Evolutionary conservation across 306 rosid genomes (phyloP).

Genomic region (Crataegus laevigata): DNA sequence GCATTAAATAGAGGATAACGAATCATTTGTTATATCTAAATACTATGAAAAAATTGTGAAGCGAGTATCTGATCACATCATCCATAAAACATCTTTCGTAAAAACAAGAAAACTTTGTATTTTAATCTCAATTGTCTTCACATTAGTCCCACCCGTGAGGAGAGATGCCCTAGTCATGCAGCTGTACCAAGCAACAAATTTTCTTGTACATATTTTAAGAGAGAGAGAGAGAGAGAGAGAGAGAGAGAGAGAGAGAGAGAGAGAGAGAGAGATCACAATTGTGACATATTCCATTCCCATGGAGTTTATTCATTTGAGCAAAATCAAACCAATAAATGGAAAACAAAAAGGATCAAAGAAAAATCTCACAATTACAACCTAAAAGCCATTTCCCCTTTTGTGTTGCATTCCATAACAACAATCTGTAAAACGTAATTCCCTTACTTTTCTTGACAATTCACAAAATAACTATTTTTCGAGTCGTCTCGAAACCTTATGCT

Average conservation of each 20-base stretch:
- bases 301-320: slow-evolving; percentile 33
- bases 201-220: neutral
- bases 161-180: neutral
- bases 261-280: neutral
- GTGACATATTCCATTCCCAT: slow-evolving; percentile 15
- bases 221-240: neutral
- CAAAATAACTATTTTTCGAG: slow-evolving; percentile 38
- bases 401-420: slow-evolving; percentile 29
- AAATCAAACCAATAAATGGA: slow-evolving; percentile 26
- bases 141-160: neutral
- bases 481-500: slow-evolving; percentile 34
- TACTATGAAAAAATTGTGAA: neutral
- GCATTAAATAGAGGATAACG: neutral
- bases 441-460: slow-evolving; percentile 45
- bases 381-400: slow-evolving; percentile 10
- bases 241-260: neutral
- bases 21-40: neutral
- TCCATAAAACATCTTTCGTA: accelerated
- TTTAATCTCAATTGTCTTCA: neutral
- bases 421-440: slow-evolving; percentile 25
- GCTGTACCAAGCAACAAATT: too few relatives aligned
- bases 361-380: slow-evolving; percentile 37
- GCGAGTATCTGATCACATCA: neutral
- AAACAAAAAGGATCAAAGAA: neutral
- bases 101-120: neutral